Conservation (phyloP, 768 basidiomycete genomes). For the Termitomyces sp. region DNA sequence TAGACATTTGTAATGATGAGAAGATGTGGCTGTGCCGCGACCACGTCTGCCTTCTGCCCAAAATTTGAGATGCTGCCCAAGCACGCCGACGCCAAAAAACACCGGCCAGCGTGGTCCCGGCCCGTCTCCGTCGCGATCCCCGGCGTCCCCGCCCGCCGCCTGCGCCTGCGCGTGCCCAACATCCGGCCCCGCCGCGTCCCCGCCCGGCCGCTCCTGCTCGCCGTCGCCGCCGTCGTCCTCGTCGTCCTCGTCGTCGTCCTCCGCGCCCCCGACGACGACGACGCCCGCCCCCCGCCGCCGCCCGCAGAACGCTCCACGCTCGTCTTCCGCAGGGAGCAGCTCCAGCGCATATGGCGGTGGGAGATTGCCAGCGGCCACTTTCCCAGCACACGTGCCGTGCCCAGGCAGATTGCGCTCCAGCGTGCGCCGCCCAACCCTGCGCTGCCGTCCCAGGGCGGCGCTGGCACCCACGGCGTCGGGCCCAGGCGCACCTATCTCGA, state of each 20-base stretch:
- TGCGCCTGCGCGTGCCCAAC: conserved; percentile 59
- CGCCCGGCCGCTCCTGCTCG: conserved; percentile 54
- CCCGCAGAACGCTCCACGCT: conserved; percentile 56
- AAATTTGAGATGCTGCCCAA: conserved; percentile 25
- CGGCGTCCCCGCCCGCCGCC: conserved; percentile 51
- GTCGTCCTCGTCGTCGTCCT: conserved; percentile 48
- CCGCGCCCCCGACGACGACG: conserved; percentile 31
- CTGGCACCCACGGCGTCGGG: conserved; percentile 63
- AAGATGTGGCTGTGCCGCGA: conserved; percentile 20
- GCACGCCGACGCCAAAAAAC: conserved; percentile 42
- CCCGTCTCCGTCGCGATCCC: conserved; percentile 59
- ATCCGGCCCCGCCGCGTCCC: conserved; percentile 42
- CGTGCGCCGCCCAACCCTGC: conserved; percentile 61
- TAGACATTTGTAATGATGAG: too few species aligned
- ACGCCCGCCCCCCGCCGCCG: conserved; percentile 23
- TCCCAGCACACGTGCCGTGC: conserved; percentile 49
- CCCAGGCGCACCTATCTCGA: conserved; percentile 75
- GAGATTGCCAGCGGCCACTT: conserved; percentile 89
- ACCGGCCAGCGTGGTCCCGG: conserved; percentile 45
- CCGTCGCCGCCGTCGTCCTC: conserved; percentile 49
- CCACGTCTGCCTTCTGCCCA: conserved; percentile 15
- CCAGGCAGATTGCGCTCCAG: too few species aligned
- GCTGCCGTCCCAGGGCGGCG: conserved; percentile 47
- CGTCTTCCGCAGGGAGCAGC: conserved; percentile 64
- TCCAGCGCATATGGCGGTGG: conserved; percentile 91